Evolutionary conservation across 2,329 filamentous ascomycete genomes (phyloP).

Genomic region (Parafenestella ontariensis): DNA sequence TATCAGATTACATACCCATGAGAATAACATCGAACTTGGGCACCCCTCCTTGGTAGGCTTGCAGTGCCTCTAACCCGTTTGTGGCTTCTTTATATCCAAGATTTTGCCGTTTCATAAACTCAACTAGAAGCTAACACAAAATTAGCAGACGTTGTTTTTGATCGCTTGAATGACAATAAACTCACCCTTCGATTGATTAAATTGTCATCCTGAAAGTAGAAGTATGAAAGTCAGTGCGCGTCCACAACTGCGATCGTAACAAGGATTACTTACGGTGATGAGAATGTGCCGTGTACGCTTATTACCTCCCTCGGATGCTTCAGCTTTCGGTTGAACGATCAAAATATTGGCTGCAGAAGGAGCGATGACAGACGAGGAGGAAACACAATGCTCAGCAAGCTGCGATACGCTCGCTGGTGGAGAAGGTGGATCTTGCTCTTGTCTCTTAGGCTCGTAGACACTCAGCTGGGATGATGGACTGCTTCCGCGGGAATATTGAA

Average conservation of each 20-base stretch:
- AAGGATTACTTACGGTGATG: background rate
- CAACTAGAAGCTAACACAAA: constrained; percentile 33
- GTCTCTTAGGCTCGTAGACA: background rate
- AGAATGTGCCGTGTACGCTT: background rate
- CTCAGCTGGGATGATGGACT: background rate
- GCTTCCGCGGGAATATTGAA: background rate
- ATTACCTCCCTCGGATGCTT: background rate
- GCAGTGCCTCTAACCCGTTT: constrained; percentile 44
- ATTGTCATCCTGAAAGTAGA: constrained; percentile 46
- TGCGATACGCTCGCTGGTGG: background rate
- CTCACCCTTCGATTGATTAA: constrained; percentile 46
- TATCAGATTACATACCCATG: constrained; percentile 47
- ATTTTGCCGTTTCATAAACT: constrained; percentile 39
- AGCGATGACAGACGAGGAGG: background rate
- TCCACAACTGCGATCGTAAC: background rate
- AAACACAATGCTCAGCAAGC: background rate
- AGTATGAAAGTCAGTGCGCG: background rate
- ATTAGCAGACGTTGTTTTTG: constrained; percentile 7
- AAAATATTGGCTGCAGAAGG: background rate
- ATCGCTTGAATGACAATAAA: background rate
- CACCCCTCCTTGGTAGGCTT: constrained; percentile 25
- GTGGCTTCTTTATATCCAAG: constrained; percentile 34
- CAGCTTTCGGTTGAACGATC: background rate
- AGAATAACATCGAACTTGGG: constrained; percentile 34
- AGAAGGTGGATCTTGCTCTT: background rate